These are phyloP conservation scores for Moelleriella libera DNA, from an alignment of 2,329 filamentous ascomycete species.

Conservation along the genomic window DNA sequence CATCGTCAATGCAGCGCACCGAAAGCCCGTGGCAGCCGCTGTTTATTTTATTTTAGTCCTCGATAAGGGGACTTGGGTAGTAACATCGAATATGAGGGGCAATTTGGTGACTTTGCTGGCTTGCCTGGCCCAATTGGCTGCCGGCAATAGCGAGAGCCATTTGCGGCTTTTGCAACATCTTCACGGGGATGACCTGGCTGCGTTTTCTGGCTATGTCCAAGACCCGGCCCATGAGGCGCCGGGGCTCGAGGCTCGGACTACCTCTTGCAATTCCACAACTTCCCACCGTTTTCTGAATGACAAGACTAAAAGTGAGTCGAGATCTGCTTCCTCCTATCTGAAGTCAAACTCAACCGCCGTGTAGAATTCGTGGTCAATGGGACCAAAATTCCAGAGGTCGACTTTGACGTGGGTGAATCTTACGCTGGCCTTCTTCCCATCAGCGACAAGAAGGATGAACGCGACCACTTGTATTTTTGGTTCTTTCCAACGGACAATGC, in stretches of 20 bases:
- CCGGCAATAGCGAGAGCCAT: background rate
- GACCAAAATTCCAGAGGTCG: conserved; percentile 45
- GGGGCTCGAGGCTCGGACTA: background rate
- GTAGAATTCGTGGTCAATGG: conserved; percentile 46
- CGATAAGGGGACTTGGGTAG: background rate
- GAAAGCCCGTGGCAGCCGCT: no score
- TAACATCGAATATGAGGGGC: background rate
- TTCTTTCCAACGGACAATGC: conserved; percentile 45
- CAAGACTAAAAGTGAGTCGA: conserved; percentile 8
- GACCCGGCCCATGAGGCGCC: background rate
- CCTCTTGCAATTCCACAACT: background rate
- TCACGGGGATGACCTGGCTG: background rate
- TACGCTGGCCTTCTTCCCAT: conserved; percentile 46
- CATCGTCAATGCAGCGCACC: no score
- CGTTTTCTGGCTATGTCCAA: background rate
- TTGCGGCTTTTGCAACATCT: background rate
- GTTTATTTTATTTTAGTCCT: background rate
- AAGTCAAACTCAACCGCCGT: background rate
- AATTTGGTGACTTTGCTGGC: conserved; percentile 1
- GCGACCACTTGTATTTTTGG: conserved; percentile 47
- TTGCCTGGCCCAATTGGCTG: background rate
- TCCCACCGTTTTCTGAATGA: conserved; percentile 5
- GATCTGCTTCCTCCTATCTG: conserved; percentile 10
- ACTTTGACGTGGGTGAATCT: conserved; percentile 47
- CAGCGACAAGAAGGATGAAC: conserved; percentile 29